Conservation (phyloP, 305 asterid genomes). For the Solanum chacoense region DNA sequence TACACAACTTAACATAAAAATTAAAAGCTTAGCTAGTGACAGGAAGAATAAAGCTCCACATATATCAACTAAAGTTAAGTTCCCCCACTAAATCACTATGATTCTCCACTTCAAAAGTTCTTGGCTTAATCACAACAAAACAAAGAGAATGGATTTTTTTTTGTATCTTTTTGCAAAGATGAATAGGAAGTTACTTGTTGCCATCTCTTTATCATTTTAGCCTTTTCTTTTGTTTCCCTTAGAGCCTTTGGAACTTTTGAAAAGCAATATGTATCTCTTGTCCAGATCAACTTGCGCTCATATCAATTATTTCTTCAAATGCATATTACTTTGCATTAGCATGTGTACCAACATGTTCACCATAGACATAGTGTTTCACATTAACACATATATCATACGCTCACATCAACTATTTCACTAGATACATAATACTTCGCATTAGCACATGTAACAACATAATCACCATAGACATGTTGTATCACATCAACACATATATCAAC, state of each 20-base stretch:
- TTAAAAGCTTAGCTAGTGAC: neutral
- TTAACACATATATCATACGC: neutral
- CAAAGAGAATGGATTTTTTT: neutral
- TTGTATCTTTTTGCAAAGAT: neutral
- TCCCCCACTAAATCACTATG: neutral
- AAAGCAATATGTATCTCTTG: neutral
- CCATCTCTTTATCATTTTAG: neutral
- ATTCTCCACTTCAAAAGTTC: neutral
- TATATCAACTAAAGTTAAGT: neutral
- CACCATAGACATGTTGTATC: neutral
- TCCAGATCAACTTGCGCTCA: neutral
- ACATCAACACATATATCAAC: neutral
- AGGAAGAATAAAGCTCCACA: conserved; percentile 13
- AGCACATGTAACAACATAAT: neutral
- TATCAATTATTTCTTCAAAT: neutral
- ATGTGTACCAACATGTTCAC: neutral
- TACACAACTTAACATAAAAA: conserved; percentile 6
- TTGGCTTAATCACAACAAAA: neutral
- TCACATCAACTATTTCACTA: neutral
- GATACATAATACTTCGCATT: neutral
- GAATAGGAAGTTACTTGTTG: neutral
- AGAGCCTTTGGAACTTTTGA: neutral
- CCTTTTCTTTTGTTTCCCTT: neutral
- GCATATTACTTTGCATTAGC: neutral
- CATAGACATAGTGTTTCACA: neutral